Evolutionary conservation across 129 eudicot species (phyloP), one percentile per base, ranked within the genome.

Genomic region (Chrysanthemum seticuspe): DNA sequence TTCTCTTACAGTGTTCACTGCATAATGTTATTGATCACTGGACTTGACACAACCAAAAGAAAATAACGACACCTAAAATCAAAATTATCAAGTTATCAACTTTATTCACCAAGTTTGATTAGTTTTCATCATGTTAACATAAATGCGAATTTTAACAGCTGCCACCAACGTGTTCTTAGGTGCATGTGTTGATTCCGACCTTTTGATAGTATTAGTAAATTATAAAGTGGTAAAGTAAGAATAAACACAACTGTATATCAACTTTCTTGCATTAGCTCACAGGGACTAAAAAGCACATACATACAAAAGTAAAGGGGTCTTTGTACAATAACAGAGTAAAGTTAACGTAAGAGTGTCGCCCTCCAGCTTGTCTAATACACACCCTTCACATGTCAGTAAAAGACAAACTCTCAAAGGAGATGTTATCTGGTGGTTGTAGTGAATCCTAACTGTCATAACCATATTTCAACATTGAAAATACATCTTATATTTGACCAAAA

Each of bases 381-480:
- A 60, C 75, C 75, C 25, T 8, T 77, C 81, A 77, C 81, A 69
- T 77, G 81, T 70, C 65, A 7, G 2, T 40, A 40, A 40, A 40
- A 40, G 9, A 40, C 47, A 40, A 40, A 40, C 47, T 6, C 9
- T 40, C 47, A 40, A 40, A 40, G 73, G 13, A 25, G 27, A 48
- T 44, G 70, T 16, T 64, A 62, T 77, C 76, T 70, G 81, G 76
- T 77, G 64, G 81, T 70, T 70, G 72, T 77, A 69, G 62, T 69
- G 68, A 72, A 18, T 72, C 59, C 66, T 58, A 72, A 72, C 76
- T 72, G 76, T 72, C 76, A 23, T 62, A 72, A 72, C 76, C 45
- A 49, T 47, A 68, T 68, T 68, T 21, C 14, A 50, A 23, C 27
- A 68, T 27, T 31, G 27, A n/a, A 62, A 62, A 23, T 11, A 4